Conservation (phyloP, 768 basidiomycete species). For the Pulveroboletus sp. region DNA sequence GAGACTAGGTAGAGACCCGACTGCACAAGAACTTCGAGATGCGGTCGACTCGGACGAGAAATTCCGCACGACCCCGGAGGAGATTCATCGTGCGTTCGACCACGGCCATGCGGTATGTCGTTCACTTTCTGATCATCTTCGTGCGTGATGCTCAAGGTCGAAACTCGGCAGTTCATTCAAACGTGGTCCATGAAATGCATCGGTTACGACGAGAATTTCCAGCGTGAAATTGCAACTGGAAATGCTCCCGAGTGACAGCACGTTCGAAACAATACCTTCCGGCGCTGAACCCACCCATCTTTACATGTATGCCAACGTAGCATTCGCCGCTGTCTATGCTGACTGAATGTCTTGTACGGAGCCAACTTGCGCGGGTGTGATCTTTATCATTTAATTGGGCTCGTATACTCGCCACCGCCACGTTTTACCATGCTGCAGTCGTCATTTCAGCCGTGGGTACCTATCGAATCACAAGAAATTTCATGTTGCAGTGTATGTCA, state of each 20-base stretch:
- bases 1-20: constrained; percentile 14
- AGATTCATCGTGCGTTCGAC: constrained; percentile 15
- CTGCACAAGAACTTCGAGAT: not conserved
- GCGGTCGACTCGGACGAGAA: constrained; percentile 6
- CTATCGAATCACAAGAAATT: no score
- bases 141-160: not conserved
- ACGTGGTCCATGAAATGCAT: constrained; percentile 18
- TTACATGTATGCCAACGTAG: no score
- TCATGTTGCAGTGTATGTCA: no score
- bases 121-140: not conserved
- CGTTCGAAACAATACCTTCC: no score
- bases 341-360: no score
- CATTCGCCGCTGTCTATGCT: no score
- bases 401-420: no score
- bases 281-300: no score
- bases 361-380: no score
- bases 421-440: no score
- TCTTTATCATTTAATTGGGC: no score
- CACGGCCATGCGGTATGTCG: constrained; percentile 10
- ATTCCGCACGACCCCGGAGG: constrained; percentile 11
- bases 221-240: constrained; percentile 16
- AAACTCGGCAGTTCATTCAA: constrained; percentile 11
- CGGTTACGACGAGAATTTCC: constrained; percentile 22
- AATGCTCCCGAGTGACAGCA: constrained; percentile 1
- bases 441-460: no score